Percentiles rank a stretch among this genome's conserved stretches.
phyloP scores from a whole-genome alignment of 129 eudicot species.

The Centella asiatica region DNA sequence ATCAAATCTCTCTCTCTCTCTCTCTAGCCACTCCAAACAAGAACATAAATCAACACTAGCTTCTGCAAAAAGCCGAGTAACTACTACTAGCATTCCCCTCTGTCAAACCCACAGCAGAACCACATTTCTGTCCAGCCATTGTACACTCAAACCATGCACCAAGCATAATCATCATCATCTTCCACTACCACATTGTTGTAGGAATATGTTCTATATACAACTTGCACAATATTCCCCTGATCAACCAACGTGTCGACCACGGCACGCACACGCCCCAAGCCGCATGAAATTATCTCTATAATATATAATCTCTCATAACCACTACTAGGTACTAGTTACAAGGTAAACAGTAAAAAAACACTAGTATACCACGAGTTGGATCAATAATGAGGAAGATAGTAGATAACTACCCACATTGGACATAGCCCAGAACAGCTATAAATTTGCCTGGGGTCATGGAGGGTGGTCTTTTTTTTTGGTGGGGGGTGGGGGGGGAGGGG shows the following conservation, averaged over 20 bases:
- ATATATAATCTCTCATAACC: background rate
- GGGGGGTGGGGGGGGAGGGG: too few relatives aligned
- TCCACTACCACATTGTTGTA: conserved; percentile 9
- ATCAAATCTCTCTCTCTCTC: background rate
- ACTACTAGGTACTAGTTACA: background rate
- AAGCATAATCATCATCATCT: conserved; percentile 4
- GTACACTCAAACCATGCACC: background rate
- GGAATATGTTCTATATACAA: background rate
- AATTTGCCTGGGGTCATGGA: too few relatives aligned
- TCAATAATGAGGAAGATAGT: too few relatives aligned
- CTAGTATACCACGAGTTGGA: too few relatives aligned
- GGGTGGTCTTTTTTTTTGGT: too few relatives aligned
- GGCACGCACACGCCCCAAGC: conserved; percentile 6
- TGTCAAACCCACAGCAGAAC: background rate
- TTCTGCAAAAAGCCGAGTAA: background rate
- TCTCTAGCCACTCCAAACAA: background rate
- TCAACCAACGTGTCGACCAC: conserved; percentile 14
- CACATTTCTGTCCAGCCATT: background rate
- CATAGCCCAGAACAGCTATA: too few relatives aligned
- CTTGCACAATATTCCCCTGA: background rate
- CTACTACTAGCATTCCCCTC: background rate
- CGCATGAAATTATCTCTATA: conserved; percentile 9
- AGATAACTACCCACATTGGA: too few relatives aligned
- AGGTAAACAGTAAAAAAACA: too few relatives aligned
- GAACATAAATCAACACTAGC: background rate